Evolutionary conservation across 345 rosid species (phyloP), one percentile per base, ranked within the genome.

Genomic region (Citrus unshiu): DNA sequence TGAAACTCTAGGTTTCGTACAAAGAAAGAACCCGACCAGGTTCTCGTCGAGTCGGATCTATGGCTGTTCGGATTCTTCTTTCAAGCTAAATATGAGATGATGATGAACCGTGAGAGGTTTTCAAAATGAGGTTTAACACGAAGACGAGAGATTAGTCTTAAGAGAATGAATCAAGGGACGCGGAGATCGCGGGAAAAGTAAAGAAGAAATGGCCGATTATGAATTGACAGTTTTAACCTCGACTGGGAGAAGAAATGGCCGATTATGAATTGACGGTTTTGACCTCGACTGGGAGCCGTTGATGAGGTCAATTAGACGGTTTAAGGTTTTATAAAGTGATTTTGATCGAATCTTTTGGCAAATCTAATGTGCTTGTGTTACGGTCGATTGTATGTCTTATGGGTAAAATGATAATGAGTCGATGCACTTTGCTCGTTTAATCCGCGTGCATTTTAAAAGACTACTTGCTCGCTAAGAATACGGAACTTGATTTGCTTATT

Each of bases 141-240:
- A 4, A 5, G 68, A 60, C 27, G 37, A 63, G 49, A 75, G 39
- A 10, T 19, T 29, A 1, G 46, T 9, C 13, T 40, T 0, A 2
- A 9, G 59, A 43, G 24, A 22, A 19, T 2, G 71, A 64, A 54
- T 18, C 22, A 4, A 57, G 16, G 29, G 34, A 80, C 78, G 70
- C 73, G 76, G 76, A 40, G 67, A 34, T 73, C 63, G 81, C 73
- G 66, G 77, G 51, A 73, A 73, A 68, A 51, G 73, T 65, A 37
- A 43, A 32, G 16, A 6, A 67, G 24, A 37, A n/a, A 1, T 34
- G 4, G 12, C 12, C 51, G 16, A 12, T 4, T n/a, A 0, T 9
- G 21, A 68, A 73, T 27, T 68, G 39, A 73, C 76, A 12, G 22
- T 34, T 73, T 51, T 72, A 1, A 35, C 39, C 39, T 35, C 39